Evolutionary conservation across 331 rosid genomes (phyloP).

Genomic region (Cucumis variabilis): DNA sequence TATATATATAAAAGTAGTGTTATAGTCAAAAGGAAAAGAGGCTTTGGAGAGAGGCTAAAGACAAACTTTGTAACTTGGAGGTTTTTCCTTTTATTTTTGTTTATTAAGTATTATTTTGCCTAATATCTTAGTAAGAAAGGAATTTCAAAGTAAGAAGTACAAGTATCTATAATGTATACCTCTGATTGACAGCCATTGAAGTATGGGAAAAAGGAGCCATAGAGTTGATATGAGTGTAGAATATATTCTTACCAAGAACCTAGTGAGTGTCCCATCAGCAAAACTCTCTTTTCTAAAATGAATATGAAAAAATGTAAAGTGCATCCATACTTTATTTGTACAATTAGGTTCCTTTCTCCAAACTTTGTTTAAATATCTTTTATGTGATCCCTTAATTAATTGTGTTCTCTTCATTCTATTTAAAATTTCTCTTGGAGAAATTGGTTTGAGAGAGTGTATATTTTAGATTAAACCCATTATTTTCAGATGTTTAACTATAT

Average conservation of each 20-base stretch:
- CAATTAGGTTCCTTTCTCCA: background rate
- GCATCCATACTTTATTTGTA: background rate
- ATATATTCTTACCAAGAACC: slow-evolving; percentile 13
- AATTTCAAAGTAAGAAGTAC: background rate
- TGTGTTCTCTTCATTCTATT: background rate
- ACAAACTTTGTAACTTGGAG: background rate
- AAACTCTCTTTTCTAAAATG: slow-evolving; percentile 15
- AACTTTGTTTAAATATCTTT: background rate
- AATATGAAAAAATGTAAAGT: slow-evolving; percentile 5
- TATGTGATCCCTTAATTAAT: background rate
- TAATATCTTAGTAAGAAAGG: background rate
- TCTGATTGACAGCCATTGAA: slow-evolving; percentile 21
- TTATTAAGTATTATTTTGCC: too few relatives aligned
- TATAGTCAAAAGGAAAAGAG: background rate
- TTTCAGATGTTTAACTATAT: background rate
- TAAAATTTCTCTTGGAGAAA: too few relatives aligned
- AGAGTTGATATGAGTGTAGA: background rate
- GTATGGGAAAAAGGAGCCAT: slow-evolving; percentile 2
- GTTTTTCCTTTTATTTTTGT: background rate
- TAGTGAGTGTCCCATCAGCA: slow-evolving; percentile 12
- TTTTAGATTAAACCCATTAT: too few relatives aligned
- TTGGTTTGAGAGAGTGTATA: too few relatives aligned
- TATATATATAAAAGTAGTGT: background rate
- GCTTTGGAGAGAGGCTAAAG: background rate
- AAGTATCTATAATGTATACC: background rate